phyloP scores from a whole-genome alignment of 495 filamentous ascomycete species.

The Diplogelasinospora grovesii region DNA sequence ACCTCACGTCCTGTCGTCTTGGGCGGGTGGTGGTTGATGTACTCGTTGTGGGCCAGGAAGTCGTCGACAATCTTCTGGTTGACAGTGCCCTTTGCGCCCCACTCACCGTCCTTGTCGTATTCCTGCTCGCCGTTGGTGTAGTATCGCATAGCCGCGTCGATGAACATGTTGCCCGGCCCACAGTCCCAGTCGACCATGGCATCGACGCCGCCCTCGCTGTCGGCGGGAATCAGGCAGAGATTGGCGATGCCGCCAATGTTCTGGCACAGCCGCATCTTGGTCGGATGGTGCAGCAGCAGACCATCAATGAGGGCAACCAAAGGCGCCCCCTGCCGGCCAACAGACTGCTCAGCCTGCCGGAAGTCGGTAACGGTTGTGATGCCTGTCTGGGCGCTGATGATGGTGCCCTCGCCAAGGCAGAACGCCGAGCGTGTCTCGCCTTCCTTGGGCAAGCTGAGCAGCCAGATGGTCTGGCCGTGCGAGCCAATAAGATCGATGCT shows the following conservation, averaged over 20 bases:
- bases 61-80: no score
- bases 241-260: slow-evolving; percentile 57
- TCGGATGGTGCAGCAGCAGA: slow-evolving; percentile 49
- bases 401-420: slow-evolving; percentile 39
- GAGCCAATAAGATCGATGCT: slow-evolving; percentile 49
- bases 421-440: slow-evolving; percentile 44
- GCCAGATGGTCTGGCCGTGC: slow-evolving; percentile 55
- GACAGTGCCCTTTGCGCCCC: no score
- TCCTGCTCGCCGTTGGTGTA: no score
- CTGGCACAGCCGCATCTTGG: slow-evolving; percentile 49
- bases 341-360: slow-evolving; percentile 36
- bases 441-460: slow-evolving; percentile 45
- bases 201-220: slow-evolving; percentile 42
- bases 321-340: slow-evolving; percentile 40
- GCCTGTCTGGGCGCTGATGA: slow-evolving; percentile 33
- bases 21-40: no score
- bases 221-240: slow-evolving; percentile 53
- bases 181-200: slow-evolving; percentile 53
- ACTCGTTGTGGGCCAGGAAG: no score
- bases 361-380: no score
- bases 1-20: no score
- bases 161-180: slow-evolving; percentile 42
- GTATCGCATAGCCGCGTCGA: slow-evolving; percentile 40
- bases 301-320: slow-evolving; percentile 46
- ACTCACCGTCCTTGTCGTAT: no score